phyloP scores from a whole-genome alignment of 2,329 filamentous ascomycete species.

The Nemania serpens region DNA sequence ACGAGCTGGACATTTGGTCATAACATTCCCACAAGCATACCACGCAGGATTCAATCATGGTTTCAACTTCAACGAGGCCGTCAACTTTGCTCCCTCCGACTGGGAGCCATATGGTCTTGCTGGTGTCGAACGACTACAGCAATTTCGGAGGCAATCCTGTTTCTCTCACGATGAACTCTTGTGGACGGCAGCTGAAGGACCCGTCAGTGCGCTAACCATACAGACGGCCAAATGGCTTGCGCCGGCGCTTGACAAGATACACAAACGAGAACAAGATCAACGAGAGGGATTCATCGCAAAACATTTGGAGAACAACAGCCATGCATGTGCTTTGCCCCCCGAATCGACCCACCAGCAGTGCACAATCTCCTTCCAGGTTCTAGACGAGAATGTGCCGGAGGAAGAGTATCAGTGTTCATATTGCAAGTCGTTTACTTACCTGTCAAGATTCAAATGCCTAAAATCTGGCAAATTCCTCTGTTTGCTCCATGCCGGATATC shows the following conservation, averaged over 20 bases:
- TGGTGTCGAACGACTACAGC: constrained; percentile 83
- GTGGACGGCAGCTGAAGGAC: constrained; percentile 83
- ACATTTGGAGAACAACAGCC: constrained; percentile 60
- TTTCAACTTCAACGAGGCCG: constrained; percentile 98
- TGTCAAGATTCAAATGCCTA: constrained; percentile 87
- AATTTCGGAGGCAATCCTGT: constrained; percentile 89
- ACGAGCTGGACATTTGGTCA: constrained; percentile 90
- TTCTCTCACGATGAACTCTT: constrained; percentile 97
- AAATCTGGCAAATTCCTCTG: constrained; percentile 83
- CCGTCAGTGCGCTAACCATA: constrained; percentile 71
- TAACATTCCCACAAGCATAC: constrained; percentile 96
- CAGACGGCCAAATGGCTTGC: constrained; percentile 94
- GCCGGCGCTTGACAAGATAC: constrained; percentile 80
- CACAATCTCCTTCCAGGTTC: constrained; percentile 64
- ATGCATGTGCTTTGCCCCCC: constrained; percentile 58
- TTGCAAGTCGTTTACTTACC: constrained; percentile 90
- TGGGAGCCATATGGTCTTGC: constrained; percentile 93
- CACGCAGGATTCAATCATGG: constrained; percentile 98
- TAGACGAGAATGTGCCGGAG: constrained; percentile 79
- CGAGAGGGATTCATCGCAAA: constrained; percentile 70
- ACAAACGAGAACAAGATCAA: constrained; percentile 71
- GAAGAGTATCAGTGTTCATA: constrained; percentile 91
- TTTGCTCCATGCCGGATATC: constrained; percentile 76
- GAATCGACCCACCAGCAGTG: constrained; percentile 56
- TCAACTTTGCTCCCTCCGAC: constrained; percentile 93